Conservation (phyloP, 345 rosid genomes). For the Gossypium rotundifolium region DNA sequence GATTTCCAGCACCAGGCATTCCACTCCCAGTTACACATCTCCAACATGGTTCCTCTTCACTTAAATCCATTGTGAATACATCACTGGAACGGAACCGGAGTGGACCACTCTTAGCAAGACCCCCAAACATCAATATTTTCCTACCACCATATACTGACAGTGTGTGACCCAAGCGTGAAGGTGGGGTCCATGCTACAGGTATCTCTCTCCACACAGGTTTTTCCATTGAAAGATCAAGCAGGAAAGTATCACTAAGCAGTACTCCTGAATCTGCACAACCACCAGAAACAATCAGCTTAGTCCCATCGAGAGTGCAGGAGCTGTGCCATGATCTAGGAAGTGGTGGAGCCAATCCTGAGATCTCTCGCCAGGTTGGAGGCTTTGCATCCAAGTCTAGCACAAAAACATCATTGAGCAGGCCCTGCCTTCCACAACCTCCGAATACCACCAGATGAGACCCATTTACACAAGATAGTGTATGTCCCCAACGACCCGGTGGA, state of each 20-base stretch:
- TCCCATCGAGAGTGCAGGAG: conserved; percentile 91
- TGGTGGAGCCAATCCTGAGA: conserved; percentile 81
- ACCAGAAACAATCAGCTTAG: conserved; percentile 77
- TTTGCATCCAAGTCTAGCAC: conserved; percentile 77
- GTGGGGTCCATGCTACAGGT: conserved; percentile 82
- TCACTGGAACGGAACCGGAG: conserved; percentile 81
- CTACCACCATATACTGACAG: conserved; percentile 80
- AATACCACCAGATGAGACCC: conserved; percentile 79
- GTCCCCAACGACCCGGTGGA: conserved; percentile 91
- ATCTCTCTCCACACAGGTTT: conserved; percentile 89
- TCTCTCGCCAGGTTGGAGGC: conserved; percentile 85
- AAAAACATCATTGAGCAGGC: conserved; percentile 75
- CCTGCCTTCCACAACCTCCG: conserved; percentile 91
- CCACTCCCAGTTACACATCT: conserved; percentile 71
- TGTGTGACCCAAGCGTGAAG: conserved; percentile 80
- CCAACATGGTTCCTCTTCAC: conserved; percentile 85
- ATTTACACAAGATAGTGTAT: conserved; percentile 71
- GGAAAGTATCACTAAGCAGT: conserved; percentile 79
- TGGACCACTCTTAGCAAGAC: conserved; percentile 81
- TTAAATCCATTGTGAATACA: conserved; percentile 79
- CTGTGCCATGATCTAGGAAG: conserved; percentile 93
- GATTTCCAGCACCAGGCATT: conserved; percentile 86
- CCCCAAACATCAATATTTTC: conserved; percentile 85
- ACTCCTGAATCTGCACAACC: conserved; percentile 91
- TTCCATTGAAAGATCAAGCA: conserved; percentile 81